A percentile compares a stretch with the other conserved stretches of the same genome.
These are phyloP conservation scores for Melampsora americana DNA, from an alignment of 1,284 basidiomycete genomes.

Conservation along the genomic window DNA sequence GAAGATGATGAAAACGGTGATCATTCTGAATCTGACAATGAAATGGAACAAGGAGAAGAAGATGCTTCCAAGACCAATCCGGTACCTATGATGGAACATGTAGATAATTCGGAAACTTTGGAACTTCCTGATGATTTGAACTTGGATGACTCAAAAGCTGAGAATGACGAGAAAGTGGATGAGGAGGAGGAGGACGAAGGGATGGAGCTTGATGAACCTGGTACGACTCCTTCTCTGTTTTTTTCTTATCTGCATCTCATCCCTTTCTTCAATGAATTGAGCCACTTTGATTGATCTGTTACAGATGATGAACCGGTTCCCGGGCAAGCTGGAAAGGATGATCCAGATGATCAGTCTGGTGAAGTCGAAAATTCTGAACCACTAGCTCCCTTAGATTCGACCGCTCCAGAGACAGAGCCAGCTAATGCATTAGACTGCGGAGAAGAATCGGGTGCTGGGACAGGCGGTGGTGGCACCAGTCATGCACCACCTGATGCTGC, in stretches of 20 bases:
- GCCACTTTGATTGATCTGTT: neutral
- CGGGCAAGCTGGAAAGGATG: constrained; percentile 18
- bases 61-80: neutral
- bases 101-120: constrained; percentile 34
- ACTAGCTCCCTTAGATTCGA: neutral
- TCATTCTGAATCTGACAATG: neutral
- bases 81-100: constrained; percentile 42
- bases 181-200: constrained; percentile 14
- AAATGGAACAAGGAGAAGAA: constrained; percentile 17
- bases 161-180: constrained; percentile 7
- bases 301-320: constrained; percentile 43
- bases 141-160: constrained; percentile 27
- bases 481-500: neutral
- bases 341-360: constrained; percentile 50
- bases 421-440: neutral
- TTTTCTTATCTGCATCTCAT: neutral
- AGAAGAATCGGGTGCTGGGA: constrained; percentile 15
- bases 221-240: constrained; percentile 8
- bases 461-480: constrained; percentile 17
- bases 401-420: neutral
- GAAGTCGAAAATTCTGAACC: neutral
- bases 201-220: constrained; percentile 36
- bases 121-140: constrained; percentile 41
- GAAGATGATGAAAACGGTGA: constrained; percentile 41
- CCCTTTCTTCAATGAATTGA: too few species aligned